Conservation (phyloP, 2,329 filamentous ascomycete genomes). For the Metarhizium robertsii region DNA sequence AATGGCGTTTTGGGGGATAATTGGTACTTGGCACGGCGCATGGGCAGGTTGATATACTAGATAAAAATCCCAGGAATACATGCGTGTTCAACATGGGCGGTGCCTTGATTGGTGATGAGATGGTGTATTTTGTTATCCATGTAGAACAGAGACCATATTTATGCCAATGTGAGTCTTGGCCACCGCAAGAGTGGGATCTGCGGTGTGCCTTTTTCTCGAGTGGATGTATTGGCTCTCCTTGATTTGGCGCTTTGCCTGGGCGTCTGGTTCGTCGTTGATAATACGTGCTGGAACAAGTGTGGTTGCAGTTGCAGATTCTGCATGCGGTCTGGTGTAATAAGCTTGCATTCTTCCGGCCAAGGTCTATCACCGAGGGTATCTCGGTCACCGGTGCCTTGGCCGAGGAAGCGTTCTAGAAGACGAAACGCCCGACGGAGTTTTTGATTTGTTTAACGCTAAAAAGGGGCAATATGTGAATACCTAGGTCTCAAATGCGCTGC, state of each 20-base stretch:
- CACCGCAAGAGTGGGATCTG: no score
- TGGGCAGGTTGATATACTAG: not conserved
- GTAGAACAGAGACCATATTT: no score
- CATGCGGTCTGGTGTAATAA: not conserved
- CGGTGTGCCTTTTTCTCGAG: no score
- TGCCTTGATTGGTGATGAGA: no score
- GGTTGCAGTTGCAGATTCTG: not conserved
- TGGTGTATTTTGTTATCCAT: no score
- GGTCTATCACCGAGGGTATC: not conserved
- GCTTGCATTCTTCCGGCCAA: not conserved
- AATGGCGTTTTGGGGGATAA: not conserved
- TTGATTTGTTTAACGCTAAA: no score
- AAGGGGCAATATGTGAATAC: not conserved
- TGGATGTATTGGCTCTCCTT: not conserved
- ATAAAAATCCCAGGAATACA: not conserved
- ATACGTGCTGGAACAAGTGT: not conserved
- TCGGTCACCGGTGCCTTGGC: not conserved
- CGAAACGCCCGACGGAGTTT: no score
- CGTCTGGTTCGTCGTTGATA: not conserved
- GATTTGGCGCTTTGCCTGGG: not conserved
- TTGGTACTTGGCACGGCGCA: not conserved
- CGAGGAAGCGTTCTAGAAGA: not conserved
- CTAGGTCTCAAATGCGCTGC: no score
- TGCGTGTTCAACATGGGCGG: not conserved
- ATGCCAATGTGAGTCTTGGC: no score